Conservation (phyloP, 306 rosid genomes). For the Elaeagnus macrophylla region DNA sequence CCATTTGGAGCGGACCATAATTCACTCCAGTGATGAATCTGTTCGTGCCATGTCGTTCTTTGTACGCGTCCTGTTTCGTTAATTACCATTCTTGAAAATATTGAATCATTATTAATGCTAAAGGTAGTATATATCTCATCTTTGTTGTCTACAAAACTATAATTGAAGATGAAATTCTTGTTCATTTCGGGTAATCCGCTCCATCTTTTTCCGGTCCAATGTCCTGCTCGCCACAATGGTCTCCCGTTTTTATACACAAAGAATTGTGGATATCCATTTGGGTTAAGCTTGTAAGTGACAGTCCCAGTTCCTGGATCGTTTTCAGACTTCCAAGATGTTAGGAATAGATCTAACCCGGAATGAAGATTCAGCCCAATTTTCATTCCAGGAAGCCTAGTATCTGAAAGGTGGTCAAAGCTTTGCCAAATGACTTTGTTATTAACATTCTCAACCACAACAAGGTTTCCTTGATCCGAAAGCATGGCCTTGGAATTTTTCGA, state of each 20-base stretch:
- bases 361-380: conserved; percentile 9
- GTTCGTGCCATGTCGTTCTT: conserved; percentile 17
- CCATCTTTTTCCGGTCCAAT: conserved; percentile 3
- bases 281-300: not conserved
- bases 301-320: conserved; percentile 36
- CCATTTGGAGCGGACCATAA: conserved; percentile 24
- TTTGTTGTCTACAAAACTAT: not conserved
- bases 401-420: conserved; percentile 35
- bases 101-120: not conserved
- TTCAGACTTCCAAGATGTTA: conserved; percentile 19
- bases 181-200: conserved; percentile 20
- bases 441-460: not conserved
- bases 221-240: not conserved
- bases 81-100: not conserved
- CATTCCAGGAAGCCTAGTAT: conserved; percentile 27
- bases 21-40: conserved; percentile 18
- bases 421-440: conserved; percentile 24
- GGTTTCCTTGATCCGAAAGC: conserved; percentile 22
- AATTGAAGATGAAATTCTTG: not conserved
- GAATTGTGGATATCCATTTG: conserved; percentile 15
- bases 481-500: not conserved
- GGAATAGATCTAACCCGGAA: not conserved
- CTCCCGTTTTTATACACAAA: conserved; percentile 8
- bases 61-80: conserved; percentile 15
- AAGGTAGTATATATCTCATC: not conserved